Evolutionary conservation across 768 basidiomycete species (phyloP).

Genomic region (Kwoniella sp.): DNA sequence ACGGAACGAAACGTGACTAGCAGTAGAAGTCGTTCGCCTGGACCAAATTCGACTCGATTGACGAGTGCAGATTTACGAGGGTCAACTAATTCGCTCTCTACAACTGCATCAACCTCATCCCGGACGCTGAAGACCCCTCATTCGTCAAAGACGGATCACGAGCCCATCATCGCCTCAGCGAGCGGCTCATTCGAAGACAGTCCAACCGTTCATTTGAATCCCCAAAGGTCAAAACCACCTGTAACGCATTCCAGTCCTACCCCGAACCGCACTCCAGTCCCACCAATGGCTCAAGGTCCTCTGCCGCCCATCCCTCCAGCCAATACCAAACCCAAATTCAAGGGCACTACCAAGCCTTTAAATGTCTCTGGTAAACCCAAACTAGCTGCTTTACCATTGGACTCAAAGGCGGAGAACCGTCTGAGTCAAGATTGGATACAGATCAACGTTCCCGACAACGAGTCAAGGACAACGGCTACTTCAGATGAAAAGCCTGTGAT

Average conservation of each 20-base stretch:
- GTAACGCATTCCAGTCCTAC: slow-evolving; percentile 11
- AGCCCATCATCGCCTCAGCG: slow-evolving; percentile 24
- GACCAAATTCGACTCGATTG: slow-evolving; percentile 7
- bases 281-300: slow-evolving; percentile 22
- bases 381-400: slow-evolving; percentile 14
- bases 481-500: slow-evolving; percentile 4
- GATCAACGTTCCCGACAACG: slow-evolving; percentile 13
- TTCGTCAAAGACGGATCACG: slow-evolving; percentile 21
- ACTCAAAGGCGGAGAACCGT: slow-evolving; percentile 27
- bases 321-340: not conserved
- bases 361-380: not conserved
- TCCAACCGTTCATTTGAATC: slow-evolving; percentile 8
- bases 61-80: slow-evolving; percentile 11
- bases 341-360: slow-evolving; percentile 11
- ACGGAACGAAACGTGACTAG: slow-evolving; percentile 5
- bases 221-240: slow-evolving; percentile 11
- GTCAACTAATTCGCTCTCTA: slow-evolving; percentile 32
- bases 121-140: slow-evolving; percentile 45
- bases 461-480: not conserved
- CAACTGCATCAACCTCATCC: slow-evolving; percentile 42
- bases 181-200: slow-evolving; percentile 27
- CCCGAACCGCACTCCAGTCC: slow-evolving; percentile 20
- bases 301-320: slow-evolving; percentile 21
- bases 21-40: slow-evolving; percentile 12
- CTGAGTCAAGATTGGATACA: slow-evolving; percentile 47